phyloP scores from a whole-genome alignment of 2,329 filamentous ascomycete genomes.

The Colletotrichum sp. region DNA sequence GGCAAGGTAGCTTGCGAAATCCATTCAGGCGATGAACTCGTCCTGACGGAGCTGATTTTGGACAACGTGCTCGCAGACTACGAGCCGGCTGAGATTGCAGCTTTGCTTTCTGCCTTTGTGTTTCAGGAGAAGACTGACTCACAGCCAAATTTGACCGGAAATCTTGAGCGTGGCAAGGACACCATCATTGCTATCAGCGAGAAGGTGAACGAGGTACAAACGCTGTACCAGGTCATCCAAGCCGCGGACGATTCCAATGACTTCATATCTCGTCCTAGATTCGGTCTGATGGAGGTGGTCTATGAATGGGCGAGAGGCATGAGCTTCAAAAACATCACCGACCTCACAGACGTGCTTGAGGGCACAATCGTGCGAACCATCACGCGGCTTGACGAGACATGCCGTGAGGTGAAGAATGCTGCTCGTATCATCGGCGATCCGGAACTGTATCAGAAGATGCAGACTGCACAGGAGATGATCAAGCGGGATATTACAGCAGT shows the following conservation, averaged over 20 bases:
- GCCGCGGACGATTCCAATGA: constrained; percentile 91
- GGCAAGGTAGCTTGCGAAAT: constrained; percentile 99
- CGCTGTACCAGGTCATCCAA: constrained; percentile 88
- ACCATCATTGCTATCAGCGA: constrained; percentile 91
- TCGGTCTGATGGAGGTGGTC: constrained; percentile 95
- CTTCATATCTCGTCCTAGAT: constrained; percentile 84
- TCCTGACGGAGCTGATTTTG: constrained; percentile 93
- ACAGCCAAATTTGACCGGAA: constrained; percentile 80
- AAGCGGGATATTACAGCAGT: constrained; percentile 94
- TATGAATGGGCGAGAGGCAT: constrained; percentile 98
- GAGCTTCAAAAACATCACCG: constrained; percentile 98
- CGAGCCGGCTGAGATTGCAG: constrained; percentile 95
- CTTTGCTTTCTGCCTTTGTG: constrained; percentile 90
- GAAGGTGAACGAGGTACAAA: constrained; percentile 90
- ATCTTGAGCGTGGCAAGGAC: constrained; percentile 80
- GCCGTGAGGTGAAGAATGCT: constrained; percentile 95
- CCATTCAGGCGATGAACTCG: constrained; percentile 94
- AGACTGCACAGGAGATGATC: constrained; percentile 95
- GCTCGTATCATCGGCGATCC: constrained; percentile 95
- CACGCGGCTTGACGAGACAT: constrained; percentile 92
- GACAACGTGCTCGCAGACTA: constrained; percentile 97
- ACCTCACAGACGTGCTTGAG: constrained; percentile 94
- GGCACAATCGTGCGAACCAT: constrained; percentile 97
- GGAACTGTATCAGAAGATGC: constrained; percentile 93
- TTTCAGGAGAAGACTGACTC: constrained; percentile 96